These are phyloP conservation scores for Didymella lethalis DNA, from an alignment of 2,329 filamentous ascomycete genomes.

Conservation along the genomic window DNA sequence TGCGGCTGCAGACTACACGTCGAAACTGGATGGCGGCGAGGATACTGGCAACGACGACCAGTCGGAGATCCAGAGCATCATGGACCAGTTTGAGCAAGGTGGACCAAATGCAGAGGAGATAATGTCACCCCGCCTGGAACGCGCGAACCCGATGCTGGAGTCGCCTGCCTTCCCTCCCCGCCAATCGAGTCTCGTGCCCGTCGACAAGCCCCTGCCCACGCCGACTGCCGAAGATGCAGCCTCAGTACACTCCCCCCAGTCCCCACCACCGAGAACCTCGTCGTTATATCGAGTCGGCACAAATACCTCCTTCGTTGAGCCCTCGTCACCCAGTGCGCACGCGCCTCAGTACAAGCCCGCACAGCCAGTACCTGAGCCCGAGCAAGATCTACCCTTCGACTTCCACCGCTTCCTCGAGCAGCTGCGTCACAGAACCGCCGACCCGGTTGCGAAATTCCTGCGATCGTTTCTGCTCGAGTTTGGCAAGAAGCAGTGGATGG, in stretches of 20 bases:
- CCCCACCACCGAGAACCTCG: constrained; percentile 47
- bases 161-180: constrained; percentile 76
- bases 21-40: constrained; percentile 53
- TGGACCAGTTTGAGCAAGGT: constrained; percentile 89
- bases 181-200: constrained; percentile 83
- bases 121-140: constrained; percentile 87
- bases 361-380: constrained; percentile 64
- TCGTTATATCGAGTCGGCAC: constrained; percentile 46
- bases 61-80: constrained; percentile 94
- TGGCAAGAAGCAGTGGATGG: constrained; percentile 98
- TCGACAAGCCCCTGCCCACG: constrained; percentile 55
- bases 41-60: constrained; percentile 66
- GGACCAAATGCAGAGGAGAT: constrained; percentile 81
- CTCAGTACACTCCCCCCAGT: constrained; percentile 35
- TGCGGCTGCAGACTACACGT: constrained; percentile 55
- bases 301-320: constrained; percentile 42
- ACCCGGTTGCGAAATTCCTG: constrained; percentile 93
- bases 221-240: constrained; percentile 33
- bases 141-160: constrained; percentile 80
- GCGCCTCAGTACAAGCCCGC: constrained; percentile 64
- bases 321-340: constrained; percentile 45
- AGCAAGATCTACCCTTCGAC: constrained; percentile 89
- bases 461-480: constrained; percentile 95
- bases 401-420: constrained; percentile 98
- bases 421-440: constrained; percentile 93